These are phyloP conservation scores for Lavandula angustifolia DNA, from an alignment of 257 asterid species.

Conservation along the genomic window DNA sequence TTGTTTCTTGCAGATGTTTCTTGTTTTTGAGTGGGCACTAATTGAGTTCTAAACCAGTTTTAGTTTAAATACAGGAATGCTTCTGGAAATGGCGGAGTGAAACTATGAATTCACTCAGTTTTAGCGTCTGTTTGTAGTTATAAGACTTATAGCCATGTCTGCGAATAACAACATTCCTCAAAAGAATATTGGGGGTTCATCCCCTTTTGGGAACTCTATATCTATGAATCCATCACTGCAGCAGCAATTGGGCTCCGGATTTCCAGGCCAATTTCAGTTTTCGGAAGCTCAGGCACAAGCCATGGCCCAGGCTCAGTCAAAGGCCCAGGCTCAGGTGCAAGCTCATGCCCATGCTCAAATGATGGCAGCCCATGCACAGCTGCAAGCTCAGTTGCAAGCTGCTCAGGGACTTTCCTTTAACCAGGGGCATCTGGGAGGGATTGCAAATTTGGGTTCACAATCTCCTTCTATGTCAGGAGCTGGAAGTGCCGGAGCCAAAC, in stretches of 20 bases:
- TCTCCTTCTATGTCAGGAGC: conserved; percentile 76
- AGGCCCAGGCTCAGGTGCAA: conserved; percentile 64
- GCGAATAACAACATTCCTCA: conserved; percentile 75
- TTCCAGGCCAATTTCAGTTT: conserved; percentile 73
- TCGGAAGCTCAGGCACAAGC: conserved; percentile 88
- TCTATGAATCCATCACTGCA: conserved; percentile 61
- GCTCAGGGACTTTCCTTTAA: conserved; percentile 76
- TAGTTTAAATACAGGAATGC: conserved; percentile 26
- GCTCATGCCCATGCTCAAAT: conserved; percentile 72
- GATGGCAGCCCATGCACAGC: conserved; percentile 53
- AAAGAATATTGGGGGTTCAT: conserved; percentile 72
- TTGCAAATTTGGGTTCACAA: conserved; percentile 65
- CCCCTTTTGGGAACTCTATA: conserved; percentile 78
- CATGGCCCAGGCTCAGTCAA: conserved; percentile 70
- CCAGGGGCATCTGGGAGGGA: conserved; percentile 61
- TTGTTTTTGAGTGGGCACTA: neutral
- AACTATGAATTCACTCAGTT: conserved; percentile 23
- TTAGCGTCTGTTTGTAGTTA: conserved; percentile 23
- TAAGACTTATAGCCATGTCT: conserved; percentile 51
- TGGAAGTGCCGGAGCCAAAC: conserved; percentile 56
- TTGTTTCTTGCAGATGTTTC: neutral
- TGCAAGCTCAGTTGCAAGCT: conserved; percentile 71
- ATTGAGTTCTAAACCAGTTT: conserved; percentile 10
- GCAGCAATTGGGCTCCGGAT: conserved; percentile 70
- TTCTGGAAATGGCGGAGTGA: conserved; percentile 26